Evolutionary conservation across 1,139 yeast genomes (phyloP).

Genomic region (Geotrichum restrictum): DNA sequence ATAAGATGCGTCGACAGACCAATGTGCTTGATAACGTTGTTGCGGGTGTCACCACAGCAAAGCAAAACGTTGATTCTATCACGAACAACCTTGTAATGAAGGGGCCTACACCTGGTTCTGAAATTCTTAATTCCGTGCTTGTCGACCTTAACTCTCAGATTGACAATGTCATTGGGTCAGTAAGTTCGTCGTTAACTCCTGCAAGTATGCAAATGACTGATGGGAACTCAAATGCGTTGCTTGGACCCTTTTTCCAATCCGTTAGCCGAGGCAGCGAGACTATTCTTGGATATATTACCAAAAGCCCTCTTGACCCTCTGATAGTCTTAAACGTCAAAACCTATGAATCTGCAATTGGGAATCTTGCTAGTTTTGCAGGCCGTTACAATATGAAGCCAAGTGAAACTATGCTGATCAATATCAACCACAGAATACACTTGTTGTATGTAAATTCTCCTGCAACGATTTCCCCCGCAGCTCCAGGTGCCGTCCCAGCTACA

Average conservation of each 20-base stretch:
- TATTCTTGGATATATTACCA: slow-evolving; percentile 29
- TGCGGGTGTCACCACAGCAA: slow-evolving; percentile 27
- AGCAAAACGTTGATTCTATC: slow-evolving; percentile 30
- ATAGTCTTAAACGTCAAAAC: slow-evolving; percentile 8
- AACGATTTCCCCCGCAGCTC: background rate
- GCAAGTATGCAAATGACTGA: slow-evolving; percentile 31
- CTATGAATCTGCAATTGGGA: slow-evolving; percentile 22
- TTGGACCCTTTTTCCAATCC: slow-evolving; percentile 35
- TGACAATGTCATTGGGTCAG: slow-evolving; percentile 32
- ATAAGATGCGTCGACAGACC: slow-evolving; percentile 6
- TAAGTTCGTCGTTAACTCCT: slow-evolving; percentile 29
- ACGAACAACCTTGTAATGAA: slow-evolving; percentile 25
- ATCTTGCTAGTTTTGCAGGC: slow-evolving; percentile 18
- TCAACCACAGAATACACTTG: slow-evolving; percentile 16
- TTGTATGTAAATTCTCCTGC: background rate
- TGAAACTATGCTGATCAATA: slow-evolving; percentile 16
- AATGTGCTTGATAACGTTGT: slow-evolving; percentile 16
- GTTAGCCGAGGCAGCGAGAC: slow-evolving; percentile 37
- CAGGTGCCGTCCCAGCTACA: no score
- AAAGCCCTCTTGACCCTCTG: slow-evolving; percentile 21
- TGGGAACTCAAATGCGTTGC: slow-evolving; percentile 27
- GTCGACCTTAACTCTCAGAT: slow-evolving; percentile 37
- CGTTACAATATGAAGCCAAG: slow-evolving; percentile 10
- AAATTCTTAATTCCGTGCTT: slow-evolving; percentile 30
- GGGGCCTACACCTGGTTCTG: slow-evolving; percentile 32